These are phyloP conservation scores for Suillus ampliporus DNA, from an alignment of 768 basidiomycete genomes.

Conservation along the genomic window DNA sequence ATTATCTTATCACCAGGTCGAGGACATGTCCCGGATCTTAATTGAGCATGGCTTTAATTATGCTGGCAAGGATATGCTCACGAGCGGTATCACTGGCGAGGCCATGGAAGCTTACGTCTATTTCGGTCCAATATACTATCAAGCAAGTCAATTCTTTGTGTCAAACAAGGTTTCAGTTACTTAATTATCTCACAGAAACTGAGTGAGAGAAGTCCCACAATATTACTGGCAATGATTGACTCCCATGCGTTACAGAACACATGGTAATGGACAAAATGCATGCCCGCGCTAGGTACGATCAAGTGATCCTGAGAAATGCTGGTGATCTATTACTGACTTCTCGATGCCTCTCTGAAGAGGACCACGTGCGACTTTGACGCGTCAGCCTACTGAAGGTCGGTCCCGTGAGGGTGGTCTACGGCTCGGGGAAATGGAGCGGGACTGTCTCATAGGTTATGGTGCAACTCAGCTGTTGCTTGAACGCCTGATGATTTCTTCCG, in stretches of 20 bases:
- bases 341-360: conserved; percentile 58
- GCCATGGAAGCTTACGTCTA: conserved; percentile 96
- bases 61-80: conserved; percentile 98
- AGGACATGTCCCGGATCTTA: conserved; percentile 97
- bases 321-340: conserved; percentile 16
- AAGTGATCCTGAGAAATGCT: conserved; percentile 17
- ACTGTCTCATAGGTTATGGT: conserved; percentile 98
- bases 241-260: conserved; percentile 62
- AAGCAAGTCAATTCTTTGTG: conserved; percentile 53
- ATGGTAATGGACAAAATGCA: conserved; percentile 99
- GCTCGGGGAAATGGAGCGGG: conserved; percentile 98
- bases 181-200: conserved; percentile 68
- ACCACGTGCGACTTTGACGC: conserved; percentile 93
- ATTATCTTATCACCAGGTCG: conserved; percentile 59
- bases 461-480: conserved; percentile 96
- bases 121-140: conserved; percentile 98
- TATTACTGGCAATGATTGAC: conserved; percentile 17
- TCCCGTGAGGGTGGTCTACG: conserved; percentile 97
- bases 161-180: conserved; percentile 15
- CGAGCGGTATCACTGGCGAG: conserved; percentile 97
- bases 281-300: conserved; percentile 84
- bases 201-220: conserved; percentile 58
- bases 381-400: conserved; percentile 98
- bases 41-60: conserved; percentile 97
- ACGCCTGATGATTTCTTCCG: conserved; percentile 98